Evolutionary conservation across 228 moss, liverwort and hornwort genomes (phyloP), one percentile per base, ranked within the genome.

Genomic region (Sphagnum fallax): DNA sequence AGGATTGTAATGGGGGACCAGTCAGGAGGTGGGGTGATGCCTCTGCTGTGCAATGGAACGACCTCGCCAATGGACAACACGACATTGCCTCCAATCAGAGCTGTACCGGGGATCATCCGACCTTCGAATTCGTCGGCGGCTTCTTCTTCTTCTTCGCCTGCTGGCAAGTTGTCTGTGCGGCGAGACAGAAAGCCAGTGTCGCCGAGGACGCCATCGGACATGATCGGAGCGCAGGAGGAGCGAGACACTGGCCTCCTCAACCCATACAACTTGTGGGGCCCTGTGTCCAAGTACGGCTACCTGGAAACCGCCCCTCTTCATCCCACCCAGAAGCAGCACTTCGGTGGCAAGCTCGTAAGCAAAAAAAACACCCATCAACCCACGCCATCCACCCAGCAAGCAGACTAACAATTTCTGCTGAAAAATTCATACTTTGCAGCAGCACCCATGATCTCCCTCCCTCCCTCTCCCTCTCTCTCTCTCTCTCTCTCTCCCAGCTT

Each of bases 221-320:
- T 79, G 77, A 71, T 70, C 0, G 71, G 79, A 47, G 66, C 72
- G 1, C 10, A 67, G 10, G 75, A 8, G 50, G 81, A 81, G 61
- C 8, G 10, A 2, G 65, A 76, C 10, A 81, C 79, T 0, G 71
- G 75, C 5, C 77, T 85, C 71, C 70, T 55, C 47, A 72, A 79
- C 4, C 82, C 82, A 10, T 77, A 77, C 52, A 75, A 82, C 71
- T 73, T 73, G 65, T 79, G 77, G 70, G 77, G 85, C 48, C 79
- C 85, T 5, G 65, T 77, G 6, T 75, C 71, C 13, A 79, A 82
- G 51, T 75, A 71, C 52, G 85, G 77, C 8, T 77, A 79, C 67
- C 75, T 82, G 49, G 73, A 66, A 12, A 63, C 63, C 11, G 57
- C 73, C 6, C 67, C 73, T 48, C 73, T 71, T 0, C 68, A 11